Base-by-base conservation (phyloP, 805 yeast species). In the Candida manassasensis region DNA sequence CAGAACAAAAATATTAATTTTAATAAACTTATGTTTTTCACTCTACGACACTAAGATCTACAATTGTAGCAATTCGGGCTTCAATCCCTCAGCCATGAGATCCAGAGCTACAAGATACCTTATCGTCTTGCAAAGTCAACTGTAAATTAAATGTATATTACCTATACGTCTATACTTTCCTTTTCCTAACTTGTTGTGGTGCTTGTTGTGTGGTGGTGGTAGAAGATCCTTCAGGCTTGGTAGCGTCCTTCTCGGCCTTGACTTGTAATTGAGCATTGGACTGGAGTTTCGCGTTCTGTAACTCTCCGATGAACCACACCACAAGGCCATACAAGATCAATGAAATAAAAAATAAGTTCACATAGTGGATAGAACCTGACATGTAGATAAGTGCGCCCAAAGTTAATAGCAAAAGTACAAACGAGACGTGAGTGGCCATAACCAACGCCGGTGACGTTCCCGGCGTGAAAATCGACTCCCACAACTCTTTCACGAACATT, bases 381-480 rank as follows among this genome's bases (percentile, higher is more conserved):
- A 78, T 55, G 45, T 71, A 75, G 19, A 81, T 71, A 62, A 90
- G 72, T 39, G 69, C 62, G 1, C 64, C 41, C 41, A 90, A 67
- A 1, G 84, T 70, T 4, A 74, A 31, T 9, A 79, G 64, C 37
- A 93, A 68, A 8, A 82, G 69, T 0, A 73, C 64, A 50, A 93
- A 93, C 2, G 96, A 83, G 2, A 66, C 71, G 55, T 93, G 97
- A 0, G 97, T 90, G 2, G 97, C 97, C 25, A 71, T 68, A n/a
- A 88, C 69, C 34, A 93, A 70, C 1, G 94, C 87, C 1, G 97
- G 96, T 1, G 93, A 76, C 1, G 95, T 77, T 1, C 98, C 98
- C 4, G 97, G 97, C 12, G 86, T 80, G 60, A 90, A 85, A 18
- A 93, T 77, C 10, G 95, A 84, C 37, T 84, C 81, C 97, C 97